Percentiles rank a stretch among this genome's conserved stretches.
Evolutionary conservation across 208 protist species (phyloP).

Genomic region (Leishmania guyanensis): DNA sequence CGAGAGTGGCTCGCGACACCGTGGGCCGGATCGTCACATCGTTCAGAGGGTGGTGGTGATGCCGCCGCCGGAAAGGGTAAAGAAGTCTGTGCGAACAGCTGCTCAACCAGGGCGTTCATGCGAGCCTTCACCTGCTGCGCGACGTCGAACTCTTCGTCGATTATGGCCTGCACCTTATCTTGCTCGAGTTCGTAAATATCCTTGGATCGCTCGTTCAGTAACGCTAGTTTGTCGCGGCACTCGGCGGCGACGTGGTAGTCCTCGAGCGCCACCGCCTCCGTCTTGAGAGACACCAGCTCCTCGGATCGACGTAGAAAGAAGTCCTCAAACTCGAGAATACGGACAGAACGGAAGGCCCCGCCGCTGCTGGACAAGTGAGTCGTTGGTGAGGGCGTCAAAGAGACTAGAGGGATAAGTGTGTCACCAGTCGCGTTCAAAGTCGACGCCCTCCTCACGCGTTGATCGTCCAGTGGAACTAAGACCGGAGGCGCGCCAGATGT

Average conservation of each 20-base stretch:
- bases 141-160: constrained; percentile 87
- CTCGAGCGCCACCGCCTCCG: constrained; percentile 67
- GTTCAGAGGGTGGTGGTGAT: background rate
- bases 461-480: background rate
- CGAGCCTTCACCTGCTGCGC: constrained; percentile 68
- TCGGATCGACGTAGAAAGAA: constrained; percentile 84
- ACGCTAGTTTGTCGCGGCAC: constrained; percentile 75
- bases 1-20: background rate
- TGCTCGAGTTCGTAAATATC: constrained; percentile 86
- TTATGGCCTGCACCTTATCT: constrained; percentile 90
- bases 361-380: background rate
- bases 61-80: constrained; percentile 33
- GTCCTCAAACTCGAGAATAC: constrained; percentile 86
- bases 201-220: constrained; percentile 60
- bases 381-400: background rate
- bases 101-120: constrained; percentile 76
- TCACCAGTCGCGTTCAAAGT: background rate
- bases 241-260: constrained; percentile 65
- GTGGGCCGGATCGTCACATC: background rate
- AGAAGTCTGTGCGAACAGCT: constrained; percentile 47
- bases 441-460: background rate
- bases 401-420: background rate
- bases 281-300: constrained; percentile 81
- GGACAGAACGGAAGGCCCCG: constrained; percentile 66
- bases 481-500: background rate